Conservation (phyloP, 306 rosid genomes). For the Sophora flavescens region DNA sequence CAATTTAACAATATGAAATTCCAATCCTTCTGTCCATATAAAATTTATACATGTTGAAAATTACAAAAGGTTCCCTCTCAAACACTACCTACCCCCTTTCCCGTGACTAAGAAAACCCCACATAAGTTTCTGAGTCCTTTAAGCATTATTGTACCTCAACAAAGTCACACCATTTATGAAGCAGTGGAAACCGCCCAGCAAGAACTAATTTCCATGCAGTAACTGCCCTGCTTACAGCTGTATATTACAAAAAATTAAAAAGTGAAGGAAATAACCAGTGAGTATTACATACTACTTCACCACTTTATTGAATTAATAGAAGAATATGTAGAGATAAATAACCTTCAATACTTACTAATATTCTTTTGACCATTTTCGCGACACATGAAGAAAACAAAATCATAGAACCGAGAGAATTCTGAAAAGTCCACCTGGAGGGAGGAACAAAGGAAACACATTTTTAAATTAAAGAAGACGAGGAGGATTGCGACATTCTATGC, state of each 20-base stretch:
- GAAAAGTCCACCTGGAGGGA: slow-evolving; percentile 67
- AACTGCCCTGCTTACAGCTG: slow-evolving; percentile 87
- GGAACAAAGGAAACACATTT: slow-evolving; percentile 41
- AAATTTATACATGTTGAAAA: background rate
- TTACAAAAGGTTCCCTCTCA: slow-evolving; percentile 27
- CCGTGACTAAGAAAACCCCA: background rate
- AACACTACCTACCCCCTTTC: background rate
- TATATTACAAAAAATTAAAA: slow-evolving; percentile 40
- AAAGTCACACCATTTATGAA: slow-evolving; percentile 90
- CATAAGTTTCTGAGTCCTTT: slow-evolving; percentile 33
- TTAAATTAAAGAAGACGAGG: slow-evolving; percentile 31
- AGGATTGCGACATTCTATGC: slow-evolving; percentile 3
- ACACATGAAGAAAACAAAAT: slow-evolving; percentile 84
- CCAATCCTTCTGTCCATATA: slow-evolving; percentile 10
- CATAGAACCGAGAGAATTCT: slow-evolving; percentile 89
- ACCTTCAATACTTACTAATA: slow-evolving; percentile 68
- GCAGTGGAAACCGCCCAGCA: slow-evolving; percentile 81
- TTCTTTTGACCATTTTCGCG: slow-evolving; percentile 97
- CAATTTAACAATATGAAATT: background rate
- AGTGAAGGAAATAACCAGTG: slow-evolving; percentile 33
- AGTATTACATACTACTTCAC: slow-evolving; percentile 32
- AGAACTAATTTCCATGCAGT: slow-evolving; percentile 90
- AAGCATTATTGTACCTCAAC: slow-evolving; percentile 74
- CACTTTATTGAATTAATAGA: slow-evolving; percentile 38
- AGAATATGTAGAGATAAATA: background rate